These are phyloP conservation scores for Pseudogymnoascus sp. DNA, from an alignment of 2,329 filamentous ascomycete genomes.

Conservation along the genomic window DNA sequence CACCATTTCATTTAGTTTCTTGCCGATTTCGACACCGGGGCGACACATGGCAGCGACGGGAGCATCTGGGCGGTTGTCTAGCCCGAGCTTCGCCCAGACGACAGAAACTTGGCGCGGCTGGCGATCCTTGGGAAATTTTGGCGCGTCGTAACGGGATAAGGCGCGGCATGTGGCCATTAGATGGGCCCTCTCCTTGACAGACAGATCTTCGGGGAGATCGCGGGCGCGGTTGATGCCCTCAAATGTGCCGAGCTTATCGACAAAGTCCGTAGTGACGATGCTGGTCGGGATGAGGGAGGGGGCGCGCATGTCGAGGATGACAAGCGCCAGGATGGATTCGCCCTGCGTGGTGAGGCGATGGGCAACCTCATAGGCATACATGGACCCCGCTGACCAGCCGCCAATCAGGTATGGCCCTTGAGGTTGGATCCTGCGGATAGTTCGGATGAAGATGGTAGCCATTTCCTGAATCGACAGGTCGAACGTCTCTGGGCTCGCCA, in stretches of 20 bases:
- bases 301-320: neutral
- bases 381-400: constrained; percentile 34
- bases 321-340: neutral
- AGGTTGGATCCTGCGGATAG: constrained; percentile 26
- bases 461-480: neutral
- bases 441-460: constrained; percentile 15
- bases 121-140: neutral
- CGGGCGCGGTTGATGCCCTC: neutral
- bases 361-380: constrained; percentile 32
- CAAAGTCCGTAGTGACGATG: neutral
- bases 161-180: neutral
- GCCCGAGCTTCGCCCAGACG: neutral
- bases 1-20: neutral
- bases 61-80: constrained; percentile 2
- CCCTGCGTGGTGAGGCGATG: constrained; percentile 21
- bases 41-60: neutral
- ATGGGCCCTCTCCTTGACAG: neutral
- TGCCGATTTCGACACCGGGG: neutral
- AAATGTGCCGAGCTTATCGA: neutral
- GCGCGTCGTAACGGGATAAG: neutral
- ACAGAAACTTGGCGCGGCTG: neutral
- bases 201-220: neutral
- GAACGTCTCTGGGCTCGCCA: neutral
- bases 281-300: neutral
- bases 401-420: constrained; percentile 33